These are phyloP conservation scores for Talaromyces wortmannii DNA, from an alignment of 495 filamentous ascomycete species.

Conservation along the genomic window DNA sequence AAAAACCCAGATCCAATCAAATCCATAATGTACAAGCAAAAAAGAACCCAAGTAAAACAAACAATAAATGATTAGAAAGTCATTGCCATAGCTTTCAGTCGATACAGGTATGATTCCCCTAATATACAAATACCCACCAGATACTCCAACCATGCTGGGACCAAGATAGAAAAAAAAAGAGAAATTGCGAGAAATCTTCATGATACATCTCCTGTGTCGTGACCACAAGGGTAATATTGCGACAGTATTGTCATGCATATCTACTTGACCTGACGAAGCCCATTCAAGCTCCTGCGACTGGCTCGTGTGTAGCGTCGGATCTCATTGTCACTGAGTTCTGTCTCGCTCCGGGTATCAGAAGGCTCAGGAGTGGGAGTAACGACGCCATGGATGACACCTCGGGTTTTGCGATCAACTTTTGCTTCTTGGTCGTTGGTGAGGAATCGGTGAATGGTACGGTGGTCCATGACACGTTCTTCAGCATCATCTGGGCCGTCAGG, in stretches of 20 bases:
- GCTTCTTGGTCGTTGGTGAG: conserved; percentile 59
- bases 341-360: conserved; percentile 29
- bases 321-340: conserved; percentile 28
- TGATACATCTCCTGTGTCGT: too few relatives aligned
- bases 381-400: conserved; percentile 16
- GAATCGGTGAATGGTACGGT: conserved; percentile 65
- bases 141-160: neutral
- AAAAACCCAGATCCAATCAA: neutral
- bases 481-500: conserved; percentile 62
- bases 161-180: neutral
- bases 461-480: conserved; percentile 71
- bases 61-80: too few relatives aligned
- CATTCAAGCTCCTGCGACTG: conserved; percentile 10
- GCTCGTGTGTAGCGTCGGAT: conserved; percentile 27
- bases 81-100: too few relatives aligned
- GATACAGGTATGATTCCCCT: too few relatives aligned
- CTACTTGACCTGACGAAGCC: neutral
- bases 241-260: neutral
- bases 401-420: conserved; percentile 40
- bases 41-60: too few relatives aligned
- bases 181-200: too few relatives aligned
- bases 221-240: too few relatives aligned
- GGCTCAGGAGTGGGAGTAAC: conserved; percentile 26
- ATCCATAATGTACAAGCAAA: neutral
- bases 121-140: neutral